These are phyloP conservation scores for Acrocalymma vagum DNA, from an alignment of 2,329 filamentous ascomycete species.

Conservation along the genomic window DNA sequence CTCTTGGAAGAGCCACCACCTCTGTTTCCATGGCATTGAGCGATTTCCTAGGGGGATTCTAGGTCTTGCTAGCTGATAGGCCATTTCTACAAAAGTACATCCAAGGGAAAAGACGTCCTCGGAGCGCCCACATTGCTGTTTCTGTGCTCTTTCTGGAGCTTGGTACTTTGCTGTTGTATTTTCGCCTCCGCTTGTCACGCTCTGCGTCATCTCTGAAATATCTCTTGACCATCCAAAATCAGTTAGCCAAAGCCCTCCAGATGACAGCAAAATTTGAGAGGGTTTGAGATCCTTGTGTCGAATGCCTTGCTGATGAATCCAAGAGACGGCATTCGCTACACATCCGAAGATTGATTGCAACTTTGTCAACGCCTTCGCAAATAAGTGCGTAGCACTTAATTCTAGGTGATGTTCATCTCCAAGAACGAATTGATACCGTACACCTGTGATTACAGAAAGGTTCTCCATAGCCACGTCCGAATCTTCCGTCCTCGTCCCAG, in stretches of 20 bases:
- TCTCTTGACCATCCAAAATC: constrained; percentile 33
- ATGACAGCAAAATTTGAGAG: constrained; percentile 26
- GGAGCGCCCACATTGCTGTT: constrained; percentile 15
- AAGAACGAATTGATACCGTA: no score
- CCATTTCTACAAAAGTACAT: constrained; percentile 27
- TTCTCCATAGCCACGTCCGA: background rate
- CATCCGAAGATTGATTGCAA: constrained; percentile 22
- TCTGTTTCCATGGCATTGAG: background rate
- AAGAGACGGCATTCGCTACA: constrained; percentile 24
- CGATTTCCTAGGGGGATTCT: background rate
- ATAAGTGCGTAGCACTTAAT: background rate
- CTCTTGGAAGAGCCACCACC: background rate
- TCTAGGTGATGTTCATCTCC: background rate
- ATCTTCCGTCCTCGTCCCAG: background rate
- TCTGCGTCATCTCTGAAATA: constrained; percentile 22
- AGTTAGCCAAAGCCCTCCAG: constrained; percentile 23
- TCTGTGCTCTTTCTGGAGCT: constrained; percentile 27
- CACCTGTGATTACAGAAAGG: background rate
- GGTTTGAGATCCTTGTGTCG: constrained; percentile 35
- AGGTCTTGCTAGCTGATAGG: constrained; percentile 4
- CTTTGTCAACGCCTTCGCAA: background rate
- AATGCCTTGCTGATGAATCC: constrained; percentile 25
- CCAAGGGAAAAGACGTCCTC: constrained; percentile 34
- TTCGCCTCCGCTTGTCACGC: constrained; percentile 26
- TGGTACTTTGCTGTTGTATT: constrained; percentile 32